phyloP scores from a whole-genome alignment of 225 moss, liverwort and hornwort species.

The Marchantia polymorpha region DNA sequence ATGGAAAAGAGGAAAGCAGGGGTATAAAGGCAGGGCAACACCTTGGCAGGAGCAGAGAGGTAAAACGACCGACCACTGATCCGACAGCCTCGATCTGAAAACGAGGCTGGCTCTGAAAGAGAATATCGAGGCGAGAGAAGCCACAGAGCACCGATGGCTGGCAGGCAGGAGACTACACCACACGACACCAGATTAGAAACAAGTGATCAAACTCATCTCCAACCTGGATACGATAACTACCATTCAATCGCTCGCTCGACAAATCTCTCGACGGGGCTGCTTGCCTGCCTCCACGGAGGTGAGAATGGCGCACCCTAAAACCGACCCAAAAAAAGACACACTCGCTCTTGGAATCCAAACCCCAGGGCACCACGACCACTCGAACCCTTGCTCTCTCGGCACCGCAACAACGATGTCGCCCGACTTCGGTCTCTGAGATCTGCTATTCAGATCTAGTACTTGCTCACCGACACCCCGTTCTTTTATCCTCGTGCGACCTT shows the following conservation, averaged over 20 bases:
- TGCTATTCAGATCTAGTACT: background rate
- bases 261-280: background rate
- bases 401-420: background rate
- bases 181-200: slow-evolving; percentile 7
- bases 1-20: background rate
- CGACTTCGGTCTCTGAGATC: background rate
- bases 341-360: background rate
- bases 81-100: background rate
- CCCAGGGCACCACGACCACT: background rate
- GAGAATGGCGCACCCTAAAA: background rate
- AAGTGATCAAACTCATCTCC: slow-evolving; percentile 3
- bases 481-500: background rate
- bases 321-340: background rate
- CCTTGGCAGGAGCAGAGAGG: background rate
- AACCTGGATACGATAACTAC: background rate
- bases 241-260: background rate
- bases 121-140: too few relatives aligned
- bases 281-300: background rate
- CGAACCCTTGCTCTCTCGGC: background rate
- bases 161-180: background rate
- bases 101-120: background rate
- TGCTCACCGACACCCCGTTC: background rate
- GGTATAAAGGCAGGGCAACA: background rate
- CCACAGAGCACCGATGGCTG: background rate
- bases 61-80: background rate